A percentile compares a stretch with the other conserved stretches of the same genome.
These are phyloP conservation scores for Botrytis cinerea DNA, from an alignment of 2,329 filamentous ascomycete species.

Conservation along the genomic window DNA sequence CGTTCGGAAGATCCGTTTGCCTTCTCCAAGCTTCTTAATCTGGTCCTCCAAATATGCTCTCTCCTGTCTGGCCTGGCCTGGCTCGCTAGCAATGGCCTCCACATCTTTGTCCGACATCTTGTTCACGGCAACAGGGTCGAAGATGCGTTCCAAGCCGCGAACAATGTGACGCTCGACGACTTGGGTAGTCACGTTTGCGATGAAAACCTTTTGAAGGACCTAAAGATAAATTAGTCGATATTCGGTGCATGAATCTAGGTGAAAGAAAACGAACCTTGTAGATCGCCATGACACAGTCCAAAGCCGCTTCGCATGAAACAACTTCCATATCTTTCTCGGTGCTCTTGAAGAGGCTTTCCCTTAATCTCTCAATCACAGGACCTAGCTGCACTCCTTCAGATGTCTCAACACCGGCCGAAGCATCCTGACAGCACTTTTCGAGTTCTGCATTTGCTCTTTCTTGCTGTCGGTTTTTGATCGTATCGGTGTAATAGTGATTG, in stretches of 20 bases:
- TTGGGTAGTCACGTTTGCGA: constrained; percentile 42
- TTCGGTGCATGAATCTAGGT: background rate
- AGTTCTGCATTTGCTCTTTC: constrained; percentile 23
- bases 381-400: background rate
- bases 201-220: constrained; percentile 41
- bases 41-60: constrained; percentile 36
- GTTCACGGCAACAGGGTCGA: constrained; percentile 28
- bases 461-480: constrained; percentile 33
- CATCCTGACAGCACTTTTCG: background rate
- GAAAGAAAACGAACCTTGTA: constrained; percentile 39
- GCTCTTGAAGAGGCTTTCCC: background rate
- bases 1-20: constrained; percentile 34
- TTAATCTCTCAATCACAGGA: background rate
- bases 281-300: constrained; percentile 40
- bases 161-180: constrained; percentile 36
- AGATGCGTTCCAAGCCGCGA: constrained; percentile 27
- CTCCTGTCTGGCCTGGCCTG: constrained; percentile 30
- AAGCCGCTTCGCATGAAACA: constrained; percentile 39
- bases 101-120: constrained; percentile 26
- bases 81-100: constrained; percentile 37
- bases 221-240: constrained; percentile 18
- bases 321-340: constrained; percentile 38
- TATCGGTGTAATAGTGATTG: constrained; percentile 44
- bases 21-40: constrained; percentile 37
- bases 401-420: background rate